These are phyloP conservation scores for Pythium volutum DNA, from an alignment of 352 stramenopile species.

Conservation along the genomic window DNA sequence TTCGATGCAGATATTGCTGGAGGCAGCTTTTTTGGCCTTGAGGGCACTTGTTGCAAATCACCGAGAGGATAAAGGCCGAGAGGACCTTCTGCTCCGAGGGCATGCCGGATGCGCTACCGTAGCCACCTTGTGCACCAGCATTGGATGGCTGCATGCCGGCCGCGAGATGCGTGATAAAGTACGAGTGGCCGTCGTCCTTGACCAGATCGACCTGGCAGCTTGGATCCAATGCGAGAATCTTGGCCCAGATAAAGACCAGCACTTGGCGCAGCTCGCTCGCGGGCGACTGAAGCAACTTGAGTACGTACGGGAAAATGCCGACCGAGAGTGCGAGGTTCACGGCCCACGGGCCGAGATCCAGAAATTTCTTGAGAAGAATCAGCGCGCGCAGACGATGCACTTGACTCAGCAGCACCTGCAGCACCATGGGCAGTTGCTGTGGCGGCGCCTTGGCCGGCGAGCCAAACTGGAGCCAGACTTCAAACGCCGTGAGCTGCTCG, in stretches of 20 bases:
- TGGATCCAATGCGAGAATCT: slow-evolving; percentile 95
- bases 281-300: slow-evolving; percentile 96
- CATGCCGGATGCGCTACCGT: slow-evolving; percentile 30
- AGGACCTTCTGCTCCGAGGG: slow-evolving; percentile 93
- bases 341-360: slow-evolving; percentile 93
- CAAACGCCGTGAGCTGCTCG: slow-evolving; percentile 98
- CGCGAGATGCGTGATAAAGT: slow-evolving; percentile 95
- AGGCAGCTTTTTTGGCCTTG: slow-evolving; percentile 93
- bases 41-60: slow-evolving; percentile 92
- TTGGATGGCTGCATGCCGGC: slow-evolving; percentile 50
- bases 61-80: slow-evolving; percentile 94
- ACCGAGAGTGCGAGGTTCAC: slow-evolving; percentile 93
- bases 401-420: slow-evolving; percentile 96
- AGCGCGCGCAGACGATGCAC: slow-evolving; percentile 96
- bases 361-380: slow-evolving; percentile 93
- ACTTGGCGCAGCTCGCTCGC: slow-evolving; percentile 95
- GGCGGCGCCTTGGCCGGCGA: slow-evolving; percentile 87
- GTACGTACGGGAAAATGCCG: slow-evolving; percentile 98
- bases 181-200: slow-evolving; percentile 93
- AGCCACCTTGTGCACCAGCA: slow-evolving; percentile 10
- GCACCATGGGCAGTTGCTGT: slow-evolving; percentile 97
- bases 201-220: slow-evolving; percentile 96
- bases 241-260: slow-evolving; percentile 92
- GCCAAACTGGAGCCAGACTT: slow-evolving; percentile 98
- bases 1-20: slow-evolving; percentile 85